Evolutionary conservation across 768 basidiomycete genomes (phyloP), one percentile per base, ranked within the genome.

Genomic region (Omphalotus guepiniiformis): DNA sequence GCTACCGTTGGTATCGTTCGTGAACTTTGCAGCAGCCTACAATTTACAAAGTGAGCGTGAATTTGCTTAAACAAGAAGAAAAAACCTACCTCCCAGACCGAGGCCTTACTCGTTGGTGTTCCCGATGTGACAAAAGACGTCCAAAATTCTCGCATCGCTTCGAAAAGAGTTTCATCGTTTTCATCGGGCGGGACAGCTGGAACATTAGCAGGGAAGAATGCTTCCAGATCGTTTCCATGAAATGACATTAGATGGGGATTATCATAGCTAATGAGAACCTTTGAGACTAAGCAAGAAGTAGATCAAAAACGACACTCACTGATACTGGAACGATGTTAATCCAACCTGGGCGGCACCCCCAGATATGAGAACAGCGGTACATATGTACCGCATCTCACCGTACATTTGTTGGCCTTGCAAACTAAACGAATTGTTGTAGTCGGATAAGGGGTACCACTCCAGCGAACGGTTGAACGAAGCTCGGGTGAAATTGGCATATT

Each of bases 331-430:
- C 0, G 66, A 55, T 8, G 42, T 30, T 6, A 58, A 23, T 6
- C 64, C 63, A 0, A 46, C 29, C 8, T 39, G 21, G 15, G 37
- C 46, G n/a, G 47, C 58, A 39, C 60, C 58, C 8, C 62, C 63
- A 1, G 65, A 53, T 38, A 74, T 64, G 58, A 72, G 53, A 11
- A 54, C 53, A 12, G 71, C 69, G 6, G 65, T 66, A 49, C 72
- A 74, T n/a, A 74, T 71, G 41, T 70, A 73, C 40, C 72, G 54
- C 43, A 62, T 62, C 47, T 74, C 72, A 23, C 72, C 72, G 49
- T 73, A 74, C 68, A 74, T 73, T 50, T 71, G 69, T 40, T 71
- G 69, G 7, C 64, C 70, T 49, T 72, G 70, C 7, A 68, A 57
- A 44, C 68, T 67, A 27, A 70, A 62, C 6, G 65, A 68, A 9